Percentiles rank a stretch among this genome's conserved stretches.
phyloP scores from a whole-genome alignment of 2,329 filamentous ascomycete genomes.

The Ophiostoma piceae region DNA sequence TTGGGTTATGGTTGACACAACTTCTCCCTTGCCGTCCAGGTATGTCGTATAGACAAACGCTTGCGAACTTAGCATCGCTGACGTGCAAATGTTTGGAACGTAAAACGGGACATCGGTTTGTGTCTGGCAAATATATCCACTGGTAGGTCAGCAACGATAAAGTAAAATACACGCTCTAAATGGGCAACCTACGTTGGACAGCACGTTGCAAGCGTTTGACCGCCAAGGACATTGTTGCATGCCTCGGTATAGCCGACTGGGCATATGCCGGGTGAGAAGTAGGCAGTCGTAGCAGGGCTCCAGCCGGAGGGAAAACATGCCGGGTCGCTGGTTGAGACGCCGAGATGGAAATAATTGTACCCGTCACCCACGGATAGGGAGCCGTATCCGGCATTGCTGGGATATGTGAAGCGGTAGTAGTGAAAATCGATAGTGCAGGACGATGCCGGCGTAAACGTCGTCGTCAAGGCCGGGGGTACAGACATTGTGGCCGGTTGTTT shows the following conservation, averaged over 20 bases:
- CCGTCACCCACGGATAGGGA: too few species aligned
- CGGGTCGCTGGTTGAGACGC: conserved; percentile 10
- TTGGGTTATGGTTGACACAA: neutral
- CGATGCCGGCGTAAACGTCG: conserved; percentile 20
- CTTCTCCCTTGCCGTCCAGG: conserved; percentile 12
- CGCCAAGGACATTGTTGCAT: neutral
- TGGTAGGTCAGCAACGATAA: neutral
- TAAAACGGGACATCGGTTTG: conserved; percentile 15
- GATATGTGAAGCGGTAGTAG: neutral
- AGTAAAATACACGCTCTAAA: neutral
- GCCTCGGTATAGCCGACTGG: conserved; percentile 22
- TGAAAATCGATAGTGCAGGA: conserved; percentile 21
- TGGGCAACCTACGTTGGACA: conserved; percentile 19
- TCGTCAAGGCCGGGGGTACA: conserved; percentile 17
- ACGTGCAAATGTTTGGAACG: conserved; percentile 19
- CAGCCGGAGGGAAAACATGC: conserved; percentile 19
- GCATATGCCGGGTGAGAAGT: conserved; percentile 25
- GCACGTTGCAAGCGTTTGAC: conserved; percentile 21
- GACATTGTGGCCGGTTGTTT: neutral
- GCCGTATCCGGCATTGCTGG: too few species aligned
- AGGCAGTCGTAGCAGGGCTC: neutral
- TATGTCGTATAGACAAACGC: conserved; percentile 16
- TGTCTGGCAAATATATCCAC: conserved; percentile 19
- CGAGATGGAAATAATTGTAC: conserved; percentile 20
- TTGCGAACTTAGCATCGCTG: neutral